Evolutionary conservation across 139 green algal genomes (phyloP).

Genomic region (Tetradesmus lagerheimii): DNA sequence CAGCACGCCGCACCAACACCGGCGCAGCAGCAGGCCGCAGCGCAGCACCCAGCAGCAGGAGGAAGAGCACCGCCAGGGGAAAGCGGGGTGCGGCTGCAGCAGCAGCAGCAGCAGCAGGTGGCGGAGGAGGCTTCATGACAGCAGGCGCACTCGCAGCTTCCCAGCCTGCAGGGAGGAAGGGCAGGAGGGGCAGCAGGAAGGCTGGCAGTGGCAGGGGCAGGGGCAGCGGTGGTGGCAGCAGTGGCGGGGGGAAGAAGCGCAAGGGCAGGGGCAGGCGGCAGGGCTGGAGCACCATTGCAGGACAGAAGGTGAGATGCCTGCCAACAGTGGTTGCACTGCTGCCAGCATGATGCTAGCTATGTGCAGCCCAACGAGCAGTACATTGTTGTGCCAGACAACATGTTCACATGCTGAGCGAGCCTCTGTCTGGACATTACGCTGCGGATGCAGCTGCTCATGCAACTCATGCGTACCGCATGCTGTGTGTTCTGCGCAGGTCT

Average conservation of each 20-base stretch:
- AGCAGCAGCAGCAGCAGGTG: conserved; percentile 1
- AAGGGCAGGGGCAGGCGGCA: background rate
- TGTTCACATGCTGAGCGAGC: background rate
- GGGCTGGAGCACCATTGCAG: background rate
- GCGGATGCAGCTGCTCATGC: background rate
- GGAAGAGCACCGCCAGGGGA: background rate
- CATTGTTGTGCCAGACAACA: background rate
- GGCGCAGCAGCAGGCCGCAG: background rate
- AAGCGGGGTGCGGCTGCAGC: background rate
- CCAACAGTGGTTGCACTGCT: background rate
- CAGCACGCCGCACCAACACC: background rate
- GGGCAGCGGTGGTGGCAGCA: background rate
- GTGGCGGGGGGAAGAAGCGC: background rate
- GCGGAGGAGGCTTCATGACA: conserved; percentile 3
- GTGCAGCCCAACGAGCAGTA: no score
- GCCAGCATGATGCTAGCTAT: no score
- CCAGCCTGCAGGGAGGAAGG: background rate
- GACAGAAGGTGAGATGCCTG: background rate
- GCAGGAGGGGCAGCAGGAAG: conserved; percentile 4
- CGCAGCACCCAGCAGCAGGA: background rate
- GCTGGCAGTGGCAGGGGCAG: background rate
- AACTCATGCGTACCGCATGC: background rate
- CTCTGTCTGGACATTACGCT: background rate
- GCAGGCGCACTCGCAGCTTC: background rate
- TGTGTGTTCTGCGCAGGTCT: conserved; percentile 9